Evolutionary conservation across 148 eudicot genomes (phyloP), one percentile per base, ranked within the genome.

Genomic region (Pouteria glomerata): DNA sequence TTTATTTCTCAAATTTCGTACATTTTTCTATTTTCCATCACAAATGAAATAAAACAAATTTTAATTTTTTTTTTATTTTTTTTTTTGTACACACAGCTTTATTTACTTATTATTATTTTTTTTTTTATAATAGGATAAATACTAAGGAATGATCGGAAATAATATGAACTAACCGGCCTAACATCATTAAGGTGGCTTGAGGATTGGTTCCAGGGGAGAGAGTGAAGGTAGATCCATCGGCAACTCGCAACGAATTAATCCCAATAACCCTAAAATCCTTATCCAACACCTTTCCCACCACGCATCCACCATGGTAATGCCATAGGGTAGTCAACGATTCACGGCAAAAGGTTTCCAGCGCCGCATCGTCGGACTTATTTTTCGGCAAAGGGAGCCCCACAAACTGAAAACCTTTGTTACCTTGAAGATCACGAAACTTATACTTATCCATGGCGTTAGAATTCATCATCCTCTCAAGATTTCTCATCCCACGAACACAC

Each of bases 171-270:
- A 30, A 74, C 78, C 73, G 39, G 72, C 78, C 78, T 34, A 74
- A 29, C 78, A 74, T 74, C 68, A 74, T 26, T 18, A 67, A 33
- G 12, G 77, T 74, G 12, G 77, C 71, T 63, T 74, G 77, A 31
- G 78, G 78, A 16, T 74, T 74, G 34, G 73, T 74, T 30, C 78
- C 78, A 4, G 78, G 73, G 0, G 72, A 74, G 72, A 18, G 19
- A 0, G 23, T 58, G 39, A 67, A 74, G 1, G 67, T 68, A 13
- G 78, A 74, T 12, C 67, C 72, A 57, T 74, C 77, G 1, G 67
- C 71, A 23, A 74, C 57, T 30, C 77, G 45, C 12, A 74, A 29
- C 14, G 65, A 31, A 19, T 74, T 59, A 29, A 74, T 27, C 4
- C 77, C 72, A 12, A 67, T 26, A 37, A 57, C 77, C 30, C 39